These are phyloP conservation scores for Ceratobasidium sp. DNA, from an alignment of 1,284 basidiomycete genomes.

Conservation along the genomic window DNA sequence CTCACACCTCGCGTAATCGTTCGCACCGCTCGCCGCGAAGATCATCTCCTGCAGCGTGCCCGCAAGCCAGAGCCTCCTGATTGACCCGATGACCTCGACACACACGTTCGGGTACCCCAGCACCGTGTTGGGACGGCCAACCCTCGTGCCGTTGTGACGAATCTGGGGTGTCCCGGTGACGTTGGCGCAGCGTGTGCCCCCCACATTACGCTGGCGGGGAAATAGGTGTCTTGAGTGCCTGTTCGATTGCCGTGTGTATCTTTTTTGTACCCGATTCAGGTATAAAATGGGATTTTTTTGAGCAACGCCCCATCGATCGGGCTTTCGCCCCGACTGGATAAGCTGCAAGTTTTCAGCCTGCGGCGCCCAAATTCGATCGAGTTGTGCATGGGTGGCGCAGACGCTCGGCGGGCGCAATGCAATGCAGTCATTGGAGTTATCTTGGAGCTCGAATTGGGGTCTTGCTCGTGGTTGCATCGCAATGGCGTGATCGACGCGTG, in stretches of 20 bases:
- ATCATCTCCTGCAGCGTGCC: constrained; percentile 3
- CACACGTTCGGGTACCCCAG: constrained; percentile 32
- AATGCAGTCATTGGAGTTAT: too few relatives aligned
- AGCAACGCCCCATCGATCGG: constrained; percentile 5
- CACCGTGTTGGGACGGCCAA: background rate
- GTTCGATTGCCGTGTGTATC: background rate
- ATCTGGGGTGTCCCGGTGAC: constrained; percentile 20
- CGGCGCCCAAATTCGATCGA: background rate
- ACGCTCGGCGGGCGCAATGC: background rate
- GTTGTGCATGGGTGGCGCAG: background rate
- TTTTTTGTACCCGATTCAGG: constrained; percentile 17
- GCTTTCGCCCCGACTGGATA: background rate
- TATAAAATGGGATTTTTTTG: background rate
- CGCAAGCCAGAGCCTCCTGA: background rate
- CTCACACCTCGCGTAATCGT: constrained; percentile 30
- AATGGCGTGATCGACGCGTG: background rate
- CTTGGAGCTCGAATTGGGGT: too few relatives aligned
- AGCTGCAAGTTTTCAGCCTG: background rate
- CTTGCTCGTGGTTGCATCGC: background rate
- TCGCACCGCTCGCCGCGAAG: background rate
- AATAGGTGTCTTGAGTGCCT: constrained; percentile 1
- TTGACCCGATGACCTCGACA: constrained; percentile 24
- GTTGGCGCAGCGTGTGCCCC: constrained; percentile 12
- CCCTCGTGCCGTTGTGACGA: constrained; percentile 2
- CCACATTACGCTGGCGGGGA: constrained; percentile 28